phyloP scores from a whole-genome alignment of 106 monocot genomes.

The Dendrobium huoshanense region DNA sequence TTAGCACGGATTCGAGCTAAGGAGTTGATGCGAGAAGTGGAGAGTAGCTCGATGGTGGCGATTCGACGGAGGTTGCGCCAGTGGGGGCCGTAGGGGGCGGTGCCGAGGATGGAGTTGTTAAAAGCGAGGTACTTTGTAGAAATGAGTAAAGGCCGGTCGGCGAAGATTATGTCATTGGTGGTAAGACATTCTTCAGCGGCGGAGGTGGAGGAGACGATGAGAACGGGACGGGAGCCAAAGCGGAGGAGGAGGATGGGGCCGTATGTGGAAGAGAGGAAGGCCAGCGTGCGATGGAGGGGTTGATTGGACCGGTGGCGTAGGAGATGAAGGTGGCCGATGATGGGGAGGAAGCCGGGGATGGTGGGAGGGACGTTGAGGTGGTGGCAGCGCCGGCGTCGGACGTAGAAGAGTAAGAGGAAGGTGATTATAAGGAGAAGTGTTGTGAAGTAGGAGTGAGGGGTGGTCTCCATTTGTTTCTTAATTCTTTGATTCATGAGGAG shows the following conservation, averaged over 20 bases:
- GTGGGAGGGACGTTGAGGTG: background rate
- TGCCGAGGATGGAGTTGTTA: background rate
- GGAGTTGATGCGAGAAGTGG: background rate
- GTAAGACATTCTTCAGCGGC: background rate
- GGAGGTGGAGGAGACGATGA: background rate
- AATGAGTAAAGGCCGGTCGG: background rate
- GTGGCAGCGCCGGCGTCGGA: background rate
- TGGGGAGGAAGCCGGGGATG: background rate
- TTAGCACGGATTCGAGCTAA: background rate
- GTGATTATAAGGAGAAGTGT: background rate
- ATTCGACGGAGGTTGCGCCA: slow-evolving; percentile 18
- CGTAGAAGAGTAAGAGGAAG: background rate
- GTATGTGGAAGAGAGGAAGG: slow-evolving; percentile 6
- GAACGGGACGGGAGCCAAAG: background rate
- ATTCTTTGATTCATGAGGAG: background rate
- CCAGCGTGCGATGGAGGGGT: slow-evolving; percentile 17
- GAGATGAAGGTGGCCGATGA: slow-evolving; percentile 10
- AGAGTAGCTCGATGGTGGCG: slow-evolving; percentile 1
- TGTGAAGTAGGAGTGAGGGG: background rate
- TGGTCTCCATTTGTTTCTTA: background rate
- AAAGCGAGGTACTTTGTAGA: background rate
- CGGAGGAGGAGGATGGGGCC: slow-evolving; percentile 1
- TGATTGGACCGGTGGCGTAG: background rate
- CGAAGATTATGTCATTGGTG: background rate
- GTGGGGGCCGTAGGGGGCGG: slow-evolving; percentile 9